A percentile compares a stretch with the other conserved stretches of the same genome.
These are phyloP conservation scores for Thuidium tamariscinum DNA, from an alignment of 225 moss, liverwort and hornwort species.

Conservation along the genomic window DNA sequence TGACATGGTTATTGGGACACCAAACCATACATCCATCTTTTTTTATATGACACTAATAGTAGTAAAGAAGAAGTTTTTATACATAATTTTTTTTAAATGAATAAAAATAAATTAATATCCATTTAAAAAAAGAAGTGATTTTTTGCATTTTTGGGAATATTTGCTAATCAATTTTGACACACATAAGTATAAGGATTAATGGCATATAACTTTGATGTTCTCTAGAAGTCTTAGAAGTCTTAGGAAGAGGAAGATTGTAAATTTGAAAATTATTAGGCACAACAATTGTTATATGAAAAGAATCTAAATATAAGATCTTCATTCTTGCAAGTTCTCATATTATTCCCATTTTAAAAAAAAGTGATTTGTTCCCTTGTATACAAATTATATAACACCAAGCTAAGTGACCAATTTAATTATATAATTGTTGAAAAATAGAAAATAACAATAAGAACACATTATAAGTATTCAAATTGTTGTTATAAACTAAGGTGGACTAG, in stretches of 20 bases:
- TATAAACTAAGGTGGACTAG: no score
- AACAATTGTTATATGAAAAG: not conserved
- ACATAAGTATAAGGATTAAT: not conserved
- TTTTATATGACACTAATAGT: accelerated
- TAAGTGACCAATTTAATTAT: not conserved
- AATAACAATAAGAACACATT: not conserved
- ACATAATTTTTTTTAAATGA: no score
- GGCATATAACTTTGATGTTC: not conserved
- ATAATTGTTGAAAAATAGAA: not conserved
- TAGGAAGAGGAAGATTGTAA: not conserved
- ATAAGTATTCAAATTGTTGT: not conserved
- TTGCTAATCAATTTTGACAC: not conserved
- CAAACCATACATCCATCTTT: no score
- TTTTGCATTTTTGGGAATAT: accelerated
- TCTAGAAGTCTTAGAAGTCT: not conserved
- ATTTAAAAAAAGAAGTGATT: not conserved
- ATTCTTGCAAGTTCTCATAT: not conserved
- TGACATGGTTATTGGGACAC: no score
- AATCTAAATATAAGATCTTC: not conserved
- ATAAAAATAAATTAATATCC: not conserved
- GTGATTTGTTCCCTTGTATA: not conserved
- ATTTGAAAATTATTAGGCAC: not conserved
- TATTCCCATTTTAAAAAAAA: not conserved
- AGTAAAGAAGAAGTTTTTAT: not conserved
- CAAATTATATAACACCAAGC: not conserved